Evolutionary conservation across 768 basidiomycete species (phyloP).

Genomic region (Mycena indigotica): DNA sequence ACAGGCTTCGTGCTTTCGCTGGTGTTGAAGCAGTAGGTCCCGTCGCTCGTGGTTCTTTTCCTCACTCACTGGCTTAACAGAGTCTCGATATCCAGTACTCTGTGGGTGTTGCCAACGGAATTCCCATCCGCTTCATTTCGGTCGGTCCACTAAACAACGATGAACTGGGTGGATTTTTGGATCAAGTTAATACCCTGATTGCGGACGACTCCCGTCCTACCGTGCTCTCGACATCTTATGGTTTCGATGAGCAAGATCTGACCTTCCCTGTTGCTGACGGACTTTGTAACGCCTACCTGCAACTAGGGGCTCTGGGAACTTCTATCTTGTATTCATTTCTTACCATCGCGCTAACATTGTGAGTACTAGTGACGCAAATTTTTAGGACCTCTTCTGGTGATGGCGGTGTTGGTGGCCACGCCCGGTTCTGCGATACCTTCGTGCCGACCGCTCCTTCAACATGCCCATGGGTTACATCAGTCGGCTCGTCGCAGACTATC

Average conservation of each 20-base stretch:
- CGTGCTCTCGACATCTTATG: conserved; percentile 26
- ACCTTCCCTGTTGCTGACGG: conserved; percentile 6
- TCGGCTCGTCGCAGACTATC: no score
- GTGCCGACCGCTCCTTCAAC: no score
- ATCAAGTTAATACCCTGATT: conserved; percentile 26
- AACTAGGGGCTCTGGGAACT: conserved; percentile 40
- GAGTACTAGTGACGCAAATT: no score
- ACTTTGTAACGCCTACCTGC: conserved; percentile 32
- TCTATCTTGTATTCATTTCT: no score
- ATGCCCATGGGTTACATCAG: no score
- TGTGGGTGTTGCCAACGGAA: background rate
- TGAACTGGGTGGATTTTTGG: conserved; percentile 19
- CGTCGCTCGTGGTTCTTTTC: background rate
- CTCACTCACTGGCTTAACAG: background rate
- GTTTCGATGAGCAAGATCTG: conserved; percentile 19
- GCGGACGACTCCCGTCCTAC: conserved; percentile 17
- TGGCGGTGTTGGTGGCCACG: no score
- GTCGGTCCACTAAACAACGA: background rate
- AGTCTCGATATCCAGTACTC: no score
- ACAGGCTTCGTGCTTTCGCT: background rate
- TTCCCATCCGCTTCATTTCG: background rate
- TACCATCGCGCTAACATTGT: no score
- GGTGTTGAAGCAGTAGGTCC: background rate
- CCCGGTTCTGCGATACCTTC: no score
- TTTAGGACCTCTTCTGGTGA: no score